These are phyloP conservation scores for Phytophthora sp. DNA, from an alignment of 352 stramenopile species.

Conservation along the genomic window DNA sequence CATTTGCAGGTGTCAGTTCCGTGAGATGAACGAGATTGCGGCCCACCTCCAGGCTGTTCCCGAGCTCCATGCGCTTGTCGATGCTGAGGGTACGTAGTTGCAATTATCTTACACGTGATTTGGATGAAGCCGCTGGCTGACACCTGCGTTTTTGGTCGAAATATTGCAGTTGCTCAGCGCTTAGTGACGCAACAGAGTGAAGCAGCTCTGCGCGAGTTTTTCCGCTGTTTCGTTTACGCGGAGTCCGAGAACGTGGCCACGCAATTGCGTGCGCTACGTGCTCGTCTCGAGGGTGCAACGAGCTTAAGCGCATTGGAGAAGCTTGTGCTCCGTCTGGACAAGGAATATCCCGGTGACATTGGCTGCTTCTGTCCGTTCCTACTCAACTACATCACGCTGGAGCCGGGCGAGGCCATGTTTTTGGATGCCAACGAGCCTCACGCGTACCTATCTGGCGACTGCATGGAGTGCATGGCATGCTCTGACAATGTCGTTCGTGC, in stretches of 20 bases:
- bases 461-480: constrained; percentile 99
- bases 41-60: constrained; percentile 86
- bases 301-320: constrained; percentile 59
- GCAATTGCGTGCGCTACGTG: constrained; percentile 84
- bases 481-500: constrained; percentile 99
- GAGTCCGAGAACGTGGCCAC: constrained; percentile 62
- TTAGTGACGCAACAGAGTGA: constrained; percentile 49
- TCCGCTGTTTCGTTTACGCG: constrained; percentile 83
- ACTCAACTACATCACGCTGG: constrained; percentile 97
- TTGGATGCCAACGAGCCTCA: constrained; percentile 99
- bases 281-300: constrained; percentile 58
- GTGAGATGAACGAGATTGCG: constrained; percentile 92
- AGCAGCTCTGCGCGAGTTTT: constrained; percentile 67
- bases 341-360: constrained; percentile 96
- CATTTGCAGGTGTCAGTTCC: constrained; percentile 92
- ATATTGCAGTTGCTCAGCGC: constrained; percentile 37
- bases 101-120: background rate
- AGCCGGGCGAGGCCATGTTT: constrained; percentile 97
- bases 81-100: constrained; percentile 38
- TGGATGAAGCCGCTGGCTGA: background rate
- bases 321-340: constrained; percentile 91
- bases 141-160: background rate
- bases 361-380: constrained; percentile 98
- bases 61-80: constrained; percentile 87
- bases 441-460: constrained; percentile 97